Base-by-base conservation (phyloP, 176 grass and related monocot genomes). In the Ampelocalamus luodianensis region DNA sequence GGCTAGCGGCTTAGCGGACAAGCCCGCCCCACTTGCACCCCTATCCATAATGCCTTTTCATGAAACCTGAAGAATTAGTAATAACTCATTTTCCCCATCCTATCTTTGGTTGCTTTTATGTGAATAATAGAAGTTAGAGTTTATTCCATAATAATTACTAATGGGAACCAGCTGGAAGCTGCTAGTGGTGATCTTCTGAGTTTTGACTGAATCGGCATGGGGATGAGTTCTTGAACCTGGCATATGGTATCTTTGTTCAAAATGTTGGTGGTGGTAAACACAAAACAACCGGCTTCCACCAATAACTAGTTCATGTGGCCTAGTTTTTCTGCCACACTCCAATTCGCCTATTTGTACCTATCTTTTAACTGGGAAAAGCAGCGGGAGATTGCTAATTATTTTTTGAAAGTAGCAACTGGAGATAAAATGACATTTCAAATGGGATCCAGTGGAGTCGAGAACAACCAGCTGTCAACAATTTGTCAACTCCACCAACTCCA, bases 261-360 rank as follows among this genome's bases (percentile, higher is more conserved):
- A 64, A 79, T 48, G 45, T 79, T 65, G 45, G 24, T 79, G 42
- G 40, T 79, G 42, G 40, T 79, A 27, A n/a, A 79, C 43, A 65
- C 26, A 15, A 65, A 65, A 44, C 60, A 79, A 65, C 60, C 2
- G 10, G 42, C 60, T 6, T 79, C 42, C 62, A 79, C 77, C 60
- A 74, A 22, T 53, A 20, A 17, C 39, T 62, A 45, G 42, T n/a
- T n/a, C 38, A 71, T 42, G 22, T 71, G n/a, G 22, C n/a, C 40
- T 71, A 26, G 68, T 45, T 71, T 71, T 10, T 45, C 68, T 24
- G n/a, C n/a, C 22, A 71, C 42, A 71, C 40, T 45, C 68, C 2
- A 45, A 45, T 71, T 45, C 12, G 1, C n/a, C 12, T 71, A 7
- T 43, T 45, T 45, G 39, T 71, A 20, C 68, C 12, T 46, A 42